Base-by-base conservation (phyloP, 225 moss, liverwort and hornwort species). In the Physcomitrium patens region DNA sequence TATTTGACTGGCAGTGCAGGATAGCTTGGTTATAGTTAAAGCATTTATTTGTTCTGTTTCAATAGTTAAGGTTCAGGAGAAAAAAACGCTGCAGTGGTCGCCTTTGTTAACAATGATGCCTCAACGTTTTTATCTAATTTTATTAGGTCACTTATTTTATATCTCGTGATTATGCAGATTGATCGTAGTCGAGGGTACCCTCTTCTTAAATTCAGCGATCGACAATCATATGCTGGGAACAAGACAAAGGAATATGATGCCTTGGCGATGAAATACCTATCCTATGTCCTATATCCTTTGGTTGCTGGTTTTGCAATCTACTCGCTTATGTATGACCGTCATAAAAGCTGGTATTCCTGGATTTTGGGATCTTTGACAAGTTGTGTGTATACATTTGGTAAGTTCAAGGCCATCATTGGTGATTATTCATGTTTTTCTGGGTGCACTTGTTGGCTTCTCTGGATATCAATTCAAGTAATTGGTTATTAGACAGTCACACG, bases 321-420 rank as follows among this genome's bases (percentile, higher is more conserved):
- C 69, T 96, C 96, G 20, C 92, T 96, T 31, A 84, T 81, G 78
- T 94, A 96, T 68, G 96, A 96, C 75, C 90, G 89, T 64, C 96
- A 96, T 69, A 96, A 87, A 80, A 96, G 94, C 80, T 94, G 96
- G 96, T 96, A 94, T 73, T 96, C 96, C 20, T 96, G 94, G 94
- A 80, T 96, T 78, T 80, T 96, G 76, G 91, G 91, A 67, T 96
- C 96, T 12, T 74, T 96, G 37, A 96, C 96, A 55, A 91, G 96
- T 71, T 96, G 96, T 81, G 96, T 96, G 19, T 96, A 96, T 67
- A 96, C 92, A 18, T 92, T 96, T 43, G 93, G 93, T 93, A 76
- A 79, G 74, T 74, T 72, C 44, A 49, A 62, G 56, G 12, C 17
- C 74, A 53, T 22, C 0, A 7, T 62, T 27, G 37, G 6, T 77